Conservation (phyloP, 1,139 yeast genomes). For the Taphrina communis region DNA sequence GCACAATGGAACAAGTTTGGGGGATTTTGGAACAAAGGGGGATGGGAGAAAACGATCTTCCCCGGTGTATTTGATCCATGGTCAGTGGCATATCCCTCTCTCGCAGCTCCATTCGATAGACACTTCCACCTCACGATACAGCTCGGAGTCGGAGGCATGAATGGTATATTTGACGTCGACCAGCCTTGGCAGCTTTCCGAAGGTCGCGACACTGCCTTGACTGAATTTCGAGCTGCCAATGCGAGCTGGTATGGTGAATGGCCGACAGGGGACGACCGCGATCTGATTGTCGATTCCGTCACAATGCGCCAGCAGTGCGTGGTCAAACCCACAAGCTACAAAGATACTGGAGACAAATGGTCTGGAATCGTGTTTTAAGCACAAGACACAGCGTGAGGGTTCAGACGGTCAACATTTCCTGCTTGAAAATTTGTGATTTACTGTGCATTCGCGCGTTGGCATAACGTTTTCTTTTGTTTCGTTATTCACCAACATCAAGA, state of each 20-base stretch:
- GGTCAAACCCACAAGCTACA: slow-evolving; percentile 20
- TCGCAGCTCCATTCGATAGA: slow-evolving; percentile 45
- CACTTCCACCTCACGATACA: slow-evolving; percentile 44
- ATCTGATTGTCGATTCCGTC: slow-evolving; percentile 34
- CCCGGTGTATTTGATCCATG: slow-evolving; percentile 42
- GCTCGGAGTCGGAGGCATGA: slow-evolving; percentile 46
- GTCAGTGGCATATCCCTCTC: slow-evolving; percentile 38
- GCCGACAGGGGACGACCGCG: slow-evolving; percentile 41
- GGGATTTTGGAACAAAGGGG: slow-evolving; percentile 43
- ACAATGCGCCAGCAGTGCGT: slow-evolving; percentile 36
- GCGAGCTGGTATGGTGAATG: slow-evolving; percentile 25
- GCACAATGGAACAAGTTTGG: slow-evolving; percentile 41
- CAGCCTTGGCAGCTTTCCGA: slow-evolving; percentile 42
- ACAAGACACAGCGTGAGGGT: not conserved
- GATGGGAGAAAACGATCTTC: slow-evolving; percentile 40
- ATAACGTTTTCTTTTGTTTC: too few relatives aligned
- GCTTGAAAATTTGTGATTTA: too few relatives aligned
- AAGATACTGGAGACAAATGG: slow-evolving; percentile 3
- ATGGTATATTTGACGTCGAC: slow-evolving; percentile 44
- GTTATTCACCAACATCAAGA: too few relatives aligned
- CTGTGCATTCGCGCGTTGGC: too few relatives aligned
- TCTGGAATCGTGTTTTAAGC: not conserved
- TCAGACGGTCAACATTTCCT: too few relatives aligned
- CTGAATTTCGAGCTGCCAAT: slow-evolving; percentile 23
- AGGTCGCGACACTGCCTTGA: slow-evolving; percentile 30